These are phyloP conservation scores for Solanum commersonii DNA, from an alignment of 257 asterid species.

Conservation along the genomic window DNA sequence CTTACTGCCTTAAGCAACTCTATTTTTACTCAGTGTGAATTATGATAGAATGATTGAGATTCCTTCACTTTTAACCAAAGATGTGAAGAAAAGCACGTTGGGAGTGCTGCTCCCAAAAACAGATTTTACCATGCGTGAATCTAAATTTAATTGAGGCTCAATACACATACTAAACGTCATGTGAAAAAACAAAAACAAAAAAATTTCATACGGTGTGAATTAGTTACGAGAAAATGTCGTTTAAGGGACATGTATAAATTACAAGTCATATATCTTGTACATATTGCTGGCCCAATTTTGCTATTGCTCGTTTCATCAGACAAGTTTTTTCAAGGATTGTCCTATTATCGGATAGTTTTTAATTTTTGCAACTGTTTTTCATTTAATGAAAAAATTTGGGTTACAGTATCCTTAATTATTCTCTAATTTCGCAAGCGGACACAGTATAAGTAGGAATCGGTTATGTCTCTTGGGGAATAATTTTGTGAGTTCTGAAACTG, in stretches of 20 bases:
- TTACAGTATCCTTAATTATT: too few relatives aligned
- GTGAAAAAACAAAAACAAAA: accelerated
- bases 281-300: not conserved
- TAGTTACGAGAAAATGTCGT: not conserved
- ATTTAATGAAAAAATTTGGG: too few relatives aligned
- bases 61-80: accelerated
- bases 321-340: too few relatives aligned
- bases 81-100: not conserved
- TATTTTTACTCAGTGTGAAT: accelerated
- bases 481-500: too few relatives aligned
- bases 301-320: not conserved
- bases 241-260: not conserved
- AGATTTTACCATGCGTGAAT: too few relatives aligned
- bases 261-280: too few relatives aligned
- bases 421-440: not conserved
- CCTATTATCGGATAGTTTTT: too few relatives aligned
- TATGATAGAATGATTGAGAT: not conserved
- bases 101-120: too few relatives aligned
- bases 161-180: accelerated
- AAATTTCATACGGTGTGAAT: not conserved
- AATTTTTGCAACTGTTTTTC: too few relatives aligned
- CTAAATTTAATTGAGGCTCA: too few relatives aligned
- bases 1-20: not conserved
- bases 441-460: not conserved
- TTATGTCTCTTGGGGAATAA: not conserved